A percentile compares a stretch with the other conserved stretches of the same genome.
Conservation (phyloP, 169 alveolate species). For the Cryptosporidium ubiquitum region DNA sequence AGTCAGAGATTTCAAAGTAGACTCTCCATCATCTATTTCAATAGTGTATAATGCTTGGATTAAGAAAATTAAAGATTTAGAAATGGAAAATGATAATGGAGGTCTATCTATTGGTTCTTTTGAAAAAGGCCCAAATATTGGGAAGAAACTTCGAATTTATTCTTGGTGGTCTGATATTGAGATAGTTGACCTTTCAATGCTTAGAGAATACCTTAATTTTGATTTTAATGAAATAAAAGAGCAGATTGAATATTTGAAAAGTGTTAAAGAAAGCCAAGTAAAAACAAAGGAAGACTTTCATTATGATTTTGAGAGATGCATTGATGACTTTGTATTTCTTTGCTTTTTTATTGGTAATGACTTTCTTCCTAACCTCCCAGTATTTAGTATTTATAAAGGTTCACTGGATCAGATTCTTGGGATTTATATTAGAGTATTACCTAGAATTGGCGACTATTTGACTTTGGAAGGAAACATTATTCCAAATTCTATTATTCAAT, state of each 20-base stretch:
- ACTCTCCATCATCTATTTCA: conserved; percentile 48
- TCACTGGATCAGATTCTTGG: conserved; percentile 95
- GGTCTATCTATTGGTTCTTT: background rate
- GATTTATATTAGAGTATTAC: conserved; percentile 91
- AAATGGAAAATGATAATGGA: background rate
- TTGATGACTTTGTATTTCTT: conserved; percentile 96
- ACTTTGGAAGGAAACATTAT: conserved; percentile 89
- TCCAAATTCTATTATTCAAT: conserved; percentile 14
- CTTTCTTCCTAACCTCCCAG: conserved; percentile 95
- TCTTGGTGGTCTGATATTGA: conserved; percentile 72
- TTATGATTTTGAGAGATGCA: conserved; percentile 92
- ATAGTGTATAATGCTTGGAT: conserved; percentile 39
- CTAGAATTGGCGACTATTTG: conserved; percentile 89
- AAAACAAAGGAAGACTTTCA: conserved; percentile 16
- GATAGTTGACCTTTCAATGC: conserved; percentile 81
- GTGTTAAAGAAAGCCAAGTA: background rate
- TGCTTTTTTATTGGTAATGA: conserved; percentile 98
- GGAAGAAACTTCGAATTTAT: conserved; percentile 22
- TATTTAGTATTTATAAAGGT: conserved; percentile 94
- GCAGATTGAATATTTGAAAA: background rate
- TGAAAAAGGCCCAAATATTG: conserved; percentile 33
- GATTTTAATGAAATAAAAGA: conserved; percentile 79
- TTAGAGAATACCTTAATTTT: conserved; percentile 85
- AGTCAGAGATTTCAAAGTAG: conserved; percentile 45
- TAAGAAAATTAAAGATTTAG: background rate